Base-by-base conservation (phyloP, 345 rosid genomes). In the Brassica juncea region DNA sequence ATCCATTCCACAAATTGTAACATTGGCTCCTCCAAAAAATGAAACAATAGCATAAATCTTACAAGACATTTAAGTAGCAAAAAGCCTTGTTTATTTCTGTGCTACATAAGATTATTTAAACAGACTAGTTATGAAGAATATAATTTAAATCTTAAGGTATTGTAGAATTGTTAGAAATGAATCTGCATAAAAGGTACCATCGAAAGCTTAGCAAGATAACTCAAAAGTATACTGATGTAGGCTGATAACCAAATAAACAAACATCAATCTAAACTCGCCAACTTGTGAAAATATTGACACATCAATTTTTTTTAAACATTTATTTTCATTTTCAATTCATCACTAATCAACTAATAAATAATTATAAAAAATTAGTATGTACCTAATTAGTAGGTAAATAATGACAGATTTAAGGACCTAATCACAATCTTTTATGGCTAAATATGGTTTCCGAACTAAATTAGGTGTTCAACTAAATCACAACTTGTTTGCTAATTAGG, bases 341-440 rank as follows among this genome's bases (percentile, higher is more conserved):
- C 14, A 10, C 23, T 32, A 32, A 3, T 32, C 23, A 31, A 15
- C 21, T n/a, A 3, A 62, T 14, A 30, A n/a, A 61, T 27, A 12
- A 32, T 64, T 63, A 63, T 63, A 19, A 66, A 25, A 34, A 35
- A 6, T 3, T 63, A 70, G 57, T 15, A 71, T 49, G 1, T 15
- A 63, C 71, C 57, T 52, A 54, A 63, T 25, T 3, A 71, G 71
- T 71, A 71, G 76, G 76, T 77, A 16, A n/a, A 15, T 9, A 63
- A 63, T 54, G 76, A 63, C 66, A 71, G 8, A 69, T 23, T 23
- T 77, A 61, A 76, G 37, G 12, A 68, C 74, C 34, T 47, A 77
- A 60, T 21, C 28, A 67, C 60, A 61, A 61, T 31, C 49, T 57
- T 37, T 15, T 12, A 31, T 32, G 9, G 4, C 23, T 47, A 54